Base-by-base conservation (phyloP, 2,329 filamentous ascomycete genomes). In the Neofusicoccum ribis region DNA sequence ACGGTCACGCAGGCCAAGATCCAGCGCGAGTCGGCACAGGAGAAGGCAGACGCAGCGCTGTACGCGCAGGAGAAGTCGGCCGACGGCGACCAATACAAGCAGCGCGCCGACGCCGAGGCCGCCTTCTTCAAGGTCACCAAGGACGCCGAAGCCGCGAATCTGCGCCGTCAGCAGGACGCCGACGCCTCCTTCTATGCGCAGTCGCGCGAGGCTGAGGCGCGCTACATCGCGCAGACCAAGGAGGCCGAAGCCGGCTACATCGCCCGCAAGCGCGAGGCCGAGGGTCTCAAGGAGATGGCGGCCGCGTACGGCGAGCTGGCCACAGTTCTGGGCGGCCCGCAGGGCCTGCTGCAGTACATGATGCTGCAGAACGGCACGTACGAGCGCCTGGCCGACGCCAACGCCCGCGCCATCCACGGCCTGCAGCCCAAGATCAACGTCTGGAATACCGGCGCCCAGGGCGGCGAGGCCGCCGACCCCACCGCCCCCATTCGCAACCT, bases 351-450 rank as follows among this genome's bases (percentile, higher is more conserved):
- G 71, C 89, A 93, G 76, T 94, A 91, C 82, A 85, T 94, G 79
- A 96, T 96, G 92, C 88, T 96, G 73, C 89, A 93, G 80, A 89
- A 89, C 77, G 89, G 89, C 70, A 91, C 89, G 0, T 94, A 92
- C 76, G 86, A 91, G 73, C 85, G 89, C 70, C 85, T 96, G 58
- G 92, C 92, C 65, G 84, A 89, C 71, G 91, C 91, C 58, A 96
- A 96, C 71, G 91, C 90, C 52, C 76, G 83, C 37, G 92, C 91
- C 37, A 86, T 96, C 73, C 83, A 86, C 60, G 92, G 92, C 31
- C 79, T 96, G 69, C 86, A 93, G 76, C 92, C 92, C 69, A 96
- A 96, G 88, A 95, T 96, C 80, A 93, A 89, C 68, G 88, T 94
- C 31, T 96, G 92, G 92, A 95, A 92, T 75, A 96, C 92, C 2